Percentiles rank a stretch among this genome's conserved stretches.
Evolutionary conservation across 805 yeast species (phyloP).

Genomic region (Myxozyma geophila): DNA sequence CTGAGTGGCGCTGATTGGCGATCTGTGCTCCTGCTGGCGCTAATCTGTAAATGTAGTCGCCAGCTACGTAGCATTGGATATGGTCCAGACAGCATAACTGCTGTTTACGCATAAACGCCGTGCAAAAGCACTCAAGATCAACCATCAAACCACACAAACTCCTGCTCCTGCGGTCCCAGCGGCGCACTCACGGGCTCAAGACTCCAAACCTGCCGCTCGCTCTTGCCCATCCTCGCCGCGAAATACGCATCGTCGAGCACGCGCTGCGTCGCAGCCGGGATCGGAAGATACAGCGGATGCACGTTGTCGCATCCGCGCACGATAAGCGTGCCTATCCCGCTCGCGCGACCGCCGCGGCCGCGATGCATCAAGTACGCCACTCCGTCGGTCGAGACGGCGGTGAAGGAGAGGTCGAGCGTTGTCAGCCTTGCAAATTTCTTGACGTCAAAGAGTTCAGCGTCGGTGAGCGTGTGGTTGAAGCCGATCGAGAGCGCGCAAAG

Average conservation of each 20-base stretch:
- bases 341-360: background rate
- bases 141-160: constrained; percentile 1
- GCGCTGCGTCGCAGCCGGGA: background rate
- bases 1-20: too few relatives aligned
- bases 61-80: too few relatives aligned
- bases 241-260: constrained; percentile 5
- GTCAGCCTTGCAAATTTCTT: background rate
- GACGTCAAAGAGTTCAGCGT: constrained; percentile 8
- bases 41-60: too few relatives aligned
- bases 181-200: constrained; percentile 8
- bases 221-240: background rate
- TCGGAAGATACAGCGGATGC: constrained; percentile 8
- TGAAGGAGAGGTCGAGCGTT: constrained; percentile 1
- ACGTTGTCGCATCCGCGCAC: constrained; percentile 10
- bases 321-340: background rate
- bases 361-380: constrained; percentile 3
- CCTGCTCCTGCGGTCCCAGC: background rate
- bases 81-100: too few relatives aligned
- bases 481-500: constrained; percentile 1
- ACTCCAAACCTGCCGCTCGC: constrained; percentile 11
- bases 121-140: background rate
- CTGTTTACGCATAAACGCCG: too few relatives aligned
- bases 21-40: too few relatives aligned
- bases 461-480: constrained; percentile 7
- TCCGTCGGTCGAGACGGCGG: constrained; percentile 15